Evolutionary conservation across 345 rosid genomes (phyloP).

Genomic region (Erysimum cheiranthoides): DNA sequence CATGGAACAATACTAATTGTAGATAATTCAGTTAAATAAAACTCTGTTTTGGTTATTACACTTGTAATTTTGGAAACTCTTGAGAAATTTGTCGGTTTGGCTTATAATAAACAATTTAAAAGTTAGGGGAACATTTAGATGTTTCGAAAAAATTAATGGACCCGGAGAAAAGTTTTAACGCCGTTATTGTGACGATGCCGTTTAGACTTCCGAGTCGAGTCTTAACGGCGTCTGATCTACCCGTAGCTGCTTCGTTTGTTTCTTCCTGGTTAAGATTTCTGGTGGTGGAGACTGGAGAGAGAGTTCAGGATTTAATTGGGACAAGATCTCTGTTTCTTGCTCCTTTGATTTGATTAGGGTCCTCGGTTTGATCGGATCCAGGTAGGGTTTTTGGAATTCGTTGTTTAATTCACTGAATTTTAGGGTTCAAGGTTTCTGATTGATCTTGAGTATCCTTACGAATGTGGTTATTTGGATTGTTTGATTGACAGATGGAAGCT

Average conservation of each 20-base stretch:
- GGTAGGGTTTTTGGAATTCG: conserved; percentile 11
- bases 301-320: background rate
- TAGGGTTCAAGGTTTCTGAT: conserved; percentile 14
- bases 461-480: background rate
- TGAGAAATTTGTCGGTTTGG: conserved; percentile 22
- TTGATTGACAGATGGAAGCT: conserved; percentile 63
- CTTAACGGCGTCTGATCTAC: conserved; percentile 36
- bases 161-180: conserved; percentile 21
- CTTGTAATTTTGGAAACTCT: background rate
- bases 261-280: background rate
- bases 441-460: background rate
- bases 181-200: conserved; percentile 25
- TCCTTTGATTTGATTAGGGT: background rate
- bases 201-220: background rate
- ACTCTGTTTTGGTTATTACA: background rate
- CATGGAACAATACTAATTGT: conserved; percentile 54
- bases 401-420: conserved; percentile 6
- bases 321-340: conserved; percentile 12
- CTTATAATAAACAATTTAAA: background rate
- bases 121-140: conserved; percentile 13
- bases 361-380: conserved; percentile 24
- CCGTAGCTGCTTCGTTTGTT: conserved; percentile 10
- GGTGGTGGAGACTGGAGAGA: background rate
- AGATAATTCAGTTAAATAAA: conserved; percentile 44
- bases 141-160: background rate